phyloP scores from a whole-genome alignment of 2,329 filamentous ascomycete genomes.

The Diplodia sapinea region DNA sequence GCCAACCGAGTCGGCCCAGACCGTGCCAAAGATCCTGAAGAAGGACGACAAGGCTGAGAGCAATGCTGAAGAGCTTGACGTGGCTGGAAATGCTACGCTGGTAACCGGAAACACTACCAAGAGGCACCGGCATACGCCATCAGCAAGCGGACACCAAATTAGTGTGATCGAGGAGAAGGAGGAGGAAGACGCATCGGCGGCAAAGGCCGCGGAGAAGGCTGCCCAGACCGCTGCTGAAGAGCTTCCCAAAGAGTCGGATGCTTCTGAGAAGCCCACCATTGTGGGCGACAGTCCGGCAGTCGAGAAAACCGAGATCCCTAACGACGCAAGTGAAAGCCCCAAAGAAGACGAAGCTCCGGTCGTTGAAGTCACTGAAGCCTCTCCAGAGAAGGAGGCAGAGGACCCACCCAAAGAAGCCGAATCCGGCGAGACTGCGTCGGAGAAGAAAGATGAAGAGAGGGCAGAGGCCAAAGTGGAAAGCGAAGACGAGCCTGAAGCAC shows the following conservation, averaged over 20 bases:
- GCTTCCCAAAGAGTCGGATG: slow-evolving; percentile 35
- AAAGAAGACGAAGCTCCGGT: slow-evolving; percentile 1
- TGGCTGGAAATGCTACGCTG: slow-evolving; percentile 52
- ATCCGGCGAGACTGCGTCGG: slow-evolving; percentile 25
- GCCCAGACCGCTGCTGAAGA: slow-evolving; percentile 36
- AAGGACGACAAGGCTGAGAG: slow-evolving; percentile 38
- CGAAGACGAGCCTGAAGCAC: background rate
- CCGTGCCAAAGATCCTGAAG: slow-evolving; percentile 45
- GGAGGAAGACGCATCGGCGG: slow-evolving; percentile 60
- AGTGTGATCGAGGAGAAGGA: slow-evolving; percentile 83
- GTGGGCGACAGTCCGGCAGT: slow-evolving; percentile 20
- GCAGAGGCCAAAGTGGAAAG: slow-evolving; percentile 6
- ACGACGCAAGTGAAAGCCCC: background rate
- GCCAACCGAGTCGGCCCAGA: slow-evolving; percentile 33
- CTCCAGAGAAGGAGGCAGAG: slow-evolving; percentile 5
- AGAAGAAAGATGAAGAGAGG: slow-evolving; percentile 1
- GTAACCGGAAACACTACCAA: slow-evolving; percentile 74
- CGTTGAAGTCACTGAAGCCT: slow-evolving; percentile 15
- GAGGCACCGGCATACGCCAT: slow-evolving; percentile 81
- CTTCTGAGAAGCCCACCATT: slow-evolving; percentile 31
- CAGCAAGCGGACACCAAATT: slow-evolving; percentile 73
- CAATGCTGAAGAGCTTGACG: slow-evolving; percentile 33
- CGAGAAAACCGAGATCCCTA: slow-evolving; percentile 18
- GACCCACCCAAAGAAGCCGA: background rate
- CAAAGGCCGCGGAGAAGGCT: slow-evolving; percentile 36